Conservation (phyloP, 2,329 filamentous ascomycete genomes). For the Sporothrix sp. region DNA sequence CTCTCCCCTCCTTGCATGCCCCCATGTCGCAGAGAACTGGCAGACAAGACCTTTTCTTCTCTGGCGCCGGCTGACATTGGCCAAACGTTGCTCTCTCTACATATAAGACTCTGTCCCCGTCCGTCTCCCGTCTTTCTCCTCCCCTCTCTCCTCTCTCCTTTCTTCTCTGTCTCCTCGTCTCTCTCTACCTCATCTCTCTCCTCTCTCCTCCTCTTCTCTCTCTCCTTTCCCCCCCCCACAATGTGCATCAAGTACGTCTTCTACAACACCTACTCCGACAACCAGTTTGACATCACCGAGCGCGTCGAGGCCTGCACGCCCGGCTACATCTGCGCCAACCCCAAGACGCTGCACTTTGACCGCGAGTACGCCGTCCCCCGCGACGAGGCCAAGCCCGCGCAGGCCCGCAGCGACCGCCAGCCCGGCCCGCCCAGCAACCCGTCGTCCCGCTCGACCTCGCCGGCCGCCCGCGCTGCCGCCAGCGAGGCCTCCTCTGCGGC, state of each 20-base stretch:
- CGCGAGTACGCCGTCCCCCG: slow-evolving; percentile 12
- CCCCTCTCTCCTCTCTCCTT: background rate
- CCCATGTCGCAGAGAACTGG: slow-evolving; percentile 26
- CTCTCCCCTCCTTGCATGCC: slow-evolving; percentile 2
- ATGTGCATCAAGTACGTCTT: slow-evolving; percentile 28
- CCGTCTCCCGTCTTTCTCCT: background rate
- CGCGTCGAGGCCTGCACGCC: slow-evolving; percentile 23
- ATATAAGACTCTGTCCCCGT: background rate
- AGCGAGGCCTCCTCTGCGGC: background rate
- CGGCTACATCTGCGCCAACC: slow-evolving; percentile 22
- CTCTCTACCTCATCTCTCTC: background rate
- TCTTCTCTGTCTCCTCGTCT: background rate
- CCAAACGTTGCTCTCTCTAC: background rate
- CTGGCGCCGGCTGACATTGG: slow-evolving; percentile 27
- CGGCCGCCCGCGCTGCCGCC: slow-evolving; percentile 3
- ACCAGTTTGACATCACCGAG: slow-evolving; percentile 24
- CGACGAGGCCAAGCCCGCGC: slow-evolving; percentile 7
- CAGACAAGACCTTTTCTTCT: slow-evolving; percentile 23
- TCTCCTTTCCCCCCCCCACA: slow-evolving; percentile 15
- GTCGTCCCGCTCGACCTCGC: background rate
- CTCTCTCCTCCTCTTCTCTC: background rate
- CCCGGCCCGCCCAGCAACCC: background rate
- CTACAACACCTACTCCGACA: slow-evolving; percentile 27
- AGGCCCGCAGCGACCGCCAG: slow-evolving; percentile 1
- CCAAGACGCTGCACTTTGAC: slow-evolving; percentile 17